Conservation (phyloP, 1,284 basidiomycete genomes). For the Gymnopus androsaceus region DNA sequence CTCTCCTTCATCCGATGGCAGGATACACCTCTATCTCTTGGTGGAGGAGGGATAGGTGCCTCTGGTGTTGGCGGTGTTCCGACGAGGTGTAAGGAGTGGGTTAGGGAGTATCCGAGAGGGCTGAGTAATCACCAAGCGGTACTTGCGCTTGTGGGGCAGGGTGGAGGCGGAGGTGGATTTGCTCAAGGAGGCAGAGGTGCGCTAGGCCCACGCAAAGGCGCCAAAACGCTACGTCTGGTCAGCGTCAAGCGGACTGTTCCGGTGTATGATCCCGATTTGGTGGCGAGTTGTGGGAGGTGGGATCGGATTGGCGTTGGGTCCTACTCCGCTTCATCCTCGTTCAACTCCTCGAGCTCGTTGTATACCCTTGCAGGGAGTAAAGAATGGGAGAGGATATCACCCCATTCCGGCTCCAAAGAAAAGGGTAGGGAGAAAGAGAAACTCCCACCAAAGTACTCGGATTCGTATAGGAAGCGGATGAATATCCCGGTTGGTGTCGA, state of each 20-base stretch:
- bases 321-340: too few relatives aligned
- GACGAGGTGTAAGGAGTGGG: slow-evolving; percentile 80
- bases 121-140: slow-evolving; percentile 38
- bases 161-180: not conserved
- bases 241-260: slow-evolving; percentile 77
- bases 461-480: slow-evolving; percentile 72
- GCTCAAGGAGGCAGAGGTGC: slow-evolving; percentile 39
- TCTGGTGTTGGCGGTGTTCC: slow-evolving; percentile 53
- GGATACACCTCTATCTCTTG: slow-evolving; percentile 36
- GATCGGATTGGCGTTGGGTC: too few relatives aligned
- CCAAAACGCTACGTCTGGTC: slow-evolving; percentile 70
- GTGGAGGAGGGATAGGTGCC: not conserved
- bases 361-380: slow-evolving; percentile 43
- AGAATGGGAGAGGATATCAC: slow-evolving; percentile 67
- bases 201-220: slow-evolving; percentile 67
- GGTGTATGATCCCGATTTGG: slow-evolving; percentile 79
- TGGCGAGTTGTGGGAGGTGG: slow-evolving; percentile 75
- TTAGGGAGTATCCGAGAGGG: slow-evolving; percentile 78
- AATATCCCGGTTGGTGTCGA: slow-evolving; percentile 52
- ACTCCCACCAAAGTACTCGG: slow-evolving; percentile 53
- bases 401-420: not conserved
- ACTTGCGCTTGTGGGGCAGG: not conserved
- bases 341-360: not conserved
- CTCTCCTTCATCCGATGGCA: slow-evolving; percentile 84
- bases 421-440: not conserved